Percentiles rank a stretch among this genome's conserved stretches.
Conservation (phyloP, 371 early-diverging fungal species). For the Apophysomyces variabilis region DNA sequence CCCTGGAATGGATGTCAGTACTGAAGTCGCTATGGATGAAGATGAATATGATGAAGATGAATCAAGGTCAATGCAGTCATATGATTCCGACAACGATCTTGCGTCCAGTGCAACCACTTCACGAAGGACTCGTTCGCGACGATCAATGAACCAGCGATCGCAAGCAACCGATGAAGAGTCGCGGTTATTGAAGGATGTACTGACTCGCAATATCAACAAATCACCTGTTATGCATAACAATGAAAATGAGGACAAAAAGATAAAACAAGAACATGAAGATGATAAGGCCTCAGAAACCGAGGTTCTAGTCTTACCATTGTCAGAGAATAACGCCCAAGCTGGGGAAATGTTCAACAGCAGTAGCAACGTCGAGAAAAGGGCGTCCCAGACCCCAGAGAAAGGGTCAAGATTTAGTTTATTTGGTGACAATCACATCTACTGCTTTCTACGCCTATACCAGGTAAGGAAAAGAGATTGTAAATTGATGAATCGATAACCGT, state of each 20-base stretch:
- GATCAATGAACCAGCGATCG: slow-evolving; percentile 57
- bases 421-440: background rate
- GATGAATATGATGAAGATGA: slow-evolving; percentile 16
- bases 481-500: background rate
- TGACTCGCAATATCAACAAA: slow-evolving; percentile 21
- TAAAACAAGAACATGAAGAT: background rate
- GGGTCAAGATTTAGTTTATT: background rate
- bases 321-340: background rate
- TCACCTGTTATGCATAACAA: background rate
- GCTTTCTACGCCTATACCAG: background rate
- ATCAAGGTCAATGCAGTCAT: slow-evolving; percentile 14
- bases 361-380: background rate
- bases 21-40: slow-evolving; percentile 8
- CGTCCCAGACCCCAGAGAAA: background rate
- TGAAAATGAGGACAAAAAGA: slow-evolving; percentile 11
- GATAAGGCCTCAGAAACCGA: background rate
- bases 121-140: slow-evolving; percentile 87
- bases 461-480: background rate
- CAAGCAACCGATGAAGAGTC: slow-evolving; percentile 89
- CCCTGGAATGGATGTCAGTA: slow-evolving; percentile 4
- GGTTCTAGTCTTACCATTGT: background rate
- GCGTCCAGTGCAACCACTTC: slow-evolving; percentile 59
- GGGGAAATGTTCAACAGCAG: background rate
- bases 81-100: slow-evolving; percentile 15
- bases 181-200: slow-evolving; percentile 39